A percentile compares a stretch with the other conserved stretches of the same genome.
Conservation (phyloP, 345 rosid species). For the Aquilaria malaccensis region DNA sequence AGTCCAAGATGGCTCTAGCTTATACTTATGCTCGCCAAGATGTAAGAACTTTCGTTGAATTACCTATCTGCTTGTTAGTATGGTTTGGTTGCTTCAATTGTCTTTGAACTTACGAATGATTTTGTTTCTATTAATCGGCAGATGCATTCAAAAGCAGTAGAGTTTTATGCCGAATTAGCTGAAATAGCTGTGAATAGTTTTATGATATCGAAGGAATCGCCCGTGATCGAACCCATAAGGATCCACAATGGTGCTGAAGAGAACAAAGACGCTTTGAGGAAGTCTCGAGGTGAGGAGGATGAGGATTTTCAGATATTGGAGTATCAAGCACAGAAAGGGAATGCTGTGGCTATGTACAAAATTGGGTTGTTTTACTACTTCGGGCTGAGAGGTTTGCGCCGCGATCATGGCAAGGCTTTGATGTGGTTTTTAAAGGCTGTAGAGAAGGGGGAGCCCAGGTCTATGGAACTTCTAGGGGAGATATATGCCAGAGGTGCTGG, state of each 20-base stretch:
- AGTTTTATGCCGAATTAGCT: conserved; percentile 79
- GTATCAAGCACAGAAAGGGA: conserved; percentile 96
- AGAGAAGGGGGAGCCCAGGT: conserved; percentile 84
- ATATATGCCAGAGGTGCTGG: conserved; percentile 98
- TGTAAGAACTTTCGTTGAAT: conserved; percentile 33
- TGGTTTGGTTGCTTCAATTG: not conserved
- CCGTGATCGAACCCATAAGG: conserved; percentile 81
- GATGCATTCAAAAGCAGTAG: conserved; percentile 87
- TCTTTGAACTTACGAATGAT: not conserved
- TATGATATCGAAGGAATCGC: conserved; percentile 84
- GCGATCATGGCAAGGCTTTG: conserved; percentile 86
- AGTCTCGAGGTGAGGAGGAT: conserved; percentile 93
- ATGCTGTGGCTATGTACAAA: conserved; percentile 81
- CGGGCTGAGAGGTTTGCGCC: conserved; percentile 91
- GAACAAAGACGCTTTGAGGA: conserved; percentile 85
- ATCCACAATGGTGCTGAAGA: conserved; percentile 95
- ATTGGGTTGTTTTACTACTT: conserved; percentile 89
- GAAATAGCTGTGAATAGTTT: conserved; percentile 90
- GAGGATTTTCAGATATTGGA: conserved; percentile 97
- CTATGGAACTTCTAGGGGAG: conserved; percentile 98
- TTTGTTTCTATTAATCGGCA: conserved; percentile 21
- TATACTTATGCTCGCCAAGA: conserved; percentile 83
- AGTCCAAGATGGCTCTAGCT: conserved; percentile 93
- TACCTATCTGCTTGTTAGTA: not conserved
- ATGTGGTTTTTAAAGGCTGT: conserved; percentile 84